Evolutionary conservation across 2,329 filamentous ascomycete species (phyloP).

Genomic region (Tolypocladium sp.): DNA sequence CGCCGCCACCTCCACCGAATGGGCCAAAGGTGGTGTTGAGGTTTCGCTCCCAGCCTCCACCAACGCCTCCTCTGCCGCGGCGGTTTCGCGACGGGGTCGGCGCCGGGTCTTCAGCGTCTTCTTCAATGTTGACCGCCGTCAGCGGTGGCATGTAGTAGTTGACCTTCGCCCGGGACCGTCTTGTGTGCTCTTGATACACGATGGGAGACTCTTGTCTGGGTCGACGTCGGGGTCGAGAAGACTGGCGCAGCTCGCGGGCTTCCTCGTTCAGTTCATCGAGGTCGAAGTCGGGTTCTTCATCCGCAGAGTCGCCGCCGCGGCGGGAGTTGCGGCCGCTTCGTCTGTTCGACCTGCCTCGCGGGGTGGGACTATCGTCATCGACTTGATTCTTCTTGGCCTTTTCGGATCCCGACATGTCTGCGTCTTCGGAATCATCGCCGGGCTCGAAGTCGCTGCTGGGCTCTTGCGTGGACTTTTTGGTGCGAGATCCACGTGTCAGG

Average conservation of each 20-base stretch:
- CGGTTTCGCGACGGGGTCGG: conserved; percentile 61
- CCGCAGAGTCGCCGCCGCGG: conserved; percentile 41
- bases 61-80: conserved; percentile 52
- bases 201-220: conserved; percentile 44
- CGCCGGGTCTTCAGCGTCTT: conserved; percentile 57
- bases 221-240: conserved; percentile 42
- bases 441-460: conserved; percentile 54
- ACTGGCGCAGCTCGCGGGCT: conserved; percentile 49
- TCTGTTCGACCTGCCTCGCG: conserved; percentile 35
- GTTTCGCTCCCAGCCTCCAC: conserved; percentile 61
- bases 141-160: conserved; percentile 83
- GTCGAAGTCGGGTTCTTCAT: conserved; percentile 50
- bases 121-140: conserved; percentile 52
- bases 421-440: conserved; percentile 48
- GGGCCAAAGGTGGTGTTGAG: conserved; percentile 87
- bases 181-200: conserved; percentile 46
- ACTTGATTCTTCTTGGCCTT: conserved; percentile 31
- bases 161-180: conserved; percentile 50
- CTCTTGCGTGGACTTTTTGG: conserved; percentile 39
- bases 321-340: conserved; percentile 35
- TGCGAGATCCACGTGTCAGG: conserved; percentile 34
- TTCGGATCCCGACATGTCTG: conserved; percentile 33
- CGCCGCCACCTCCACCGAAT: conserved; percentile 77
- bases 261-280: conserved; percentile 58
- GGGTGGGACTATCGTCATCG: conserved; percentile 38